phyloP scores from a whole-genome alignment of 768 basidiomycete species.

The Termitomyces sp. region DNA sequence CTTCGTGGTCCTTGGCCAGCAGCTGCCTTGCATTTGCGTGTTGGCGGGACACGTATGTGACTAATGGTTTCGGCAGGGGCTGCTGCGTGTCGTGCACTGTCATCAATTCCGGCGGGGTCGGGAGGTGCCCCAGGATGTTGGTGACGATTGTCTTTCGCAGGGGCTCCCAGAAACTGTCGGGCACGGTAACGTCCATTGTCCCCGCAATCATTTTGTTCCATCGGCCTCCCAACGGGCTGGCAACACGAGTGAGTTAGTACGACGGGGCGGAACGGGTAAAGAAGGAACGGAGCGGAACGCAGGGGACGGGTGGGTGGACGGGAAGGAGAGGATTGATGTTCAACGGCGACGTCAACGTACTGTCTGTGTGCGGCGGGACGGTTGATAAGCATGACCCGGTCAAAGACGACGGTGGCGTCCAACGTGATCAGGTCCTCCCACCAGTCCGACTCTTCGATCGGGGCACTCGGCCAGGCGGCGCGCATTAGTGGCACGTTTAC shows the following conservation, averaged over 20 bases:
- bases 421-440: conserved; percentile 54
- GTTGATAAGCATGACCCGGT: conserved; percentile 55
- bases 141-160: conserved; percentile 23
- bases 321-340: background rate
- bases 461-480: conserved; percentile 53
- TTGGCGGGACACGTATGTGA: conserved; percentile 64
- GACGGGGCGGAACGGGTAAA: background rate
- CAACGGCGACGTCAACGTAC: conserved; percentile 19
- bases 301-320: background rate
- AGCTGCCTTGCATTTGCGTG: conserved; percentile 32
- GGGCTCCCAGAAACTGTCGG: conserved; percentile 30
- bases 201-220: conserved; percentile 35
- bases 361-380: conserved; percentile 54
- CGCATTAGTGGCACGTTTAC: conserved; percentile 63
- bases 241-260: background rate
- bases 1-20: conserved; percentile 41
- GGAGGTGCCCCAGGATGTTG: conserved; percentile 28
- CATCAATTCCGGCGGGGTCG: conserved; percentile 11
- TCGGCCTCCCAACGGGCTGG: conserved; percentile 19
- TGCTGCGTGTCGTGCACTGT: background rate
- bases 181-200: conserved; percentile 23
- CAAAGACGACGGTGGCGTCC: conserved; percentile 51
- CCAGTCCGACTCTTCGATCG: conserved; percentile 54
- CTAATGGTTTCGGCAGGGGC: conserved; percentile 20
- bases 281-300: background rate